Evolutionary conservation across 257 asterid genomes (phyloP).

Genomic region (Mitragyna speciosa): DNA sequence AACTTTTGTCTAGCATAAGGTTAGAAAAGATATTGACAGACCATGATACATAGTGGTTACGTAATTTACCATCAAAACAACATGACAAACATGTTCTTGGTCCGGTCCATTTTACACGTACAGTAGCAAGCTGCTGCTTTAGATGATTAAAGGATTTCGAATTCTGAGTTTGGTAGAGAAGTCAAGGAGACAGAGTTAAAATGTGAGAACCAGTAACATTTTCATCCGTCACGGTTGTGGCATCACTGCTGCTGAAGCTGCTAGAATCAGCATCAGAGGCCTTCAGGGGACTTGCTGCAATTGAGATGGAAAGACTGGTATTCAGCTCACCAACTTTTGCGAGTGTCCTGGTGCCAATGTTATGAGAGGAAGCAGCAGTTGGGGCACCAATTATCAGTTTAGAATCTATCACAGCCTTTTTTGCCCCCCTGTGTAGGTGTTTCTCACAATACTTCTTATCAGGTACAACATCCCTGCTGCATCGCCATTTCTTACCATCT

Average conservation of each 20-base stretch:
- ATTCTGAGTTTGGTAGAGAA: not conserved
- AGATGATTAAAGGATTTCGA: not conserved
- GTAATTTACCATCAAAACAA: not conserved
- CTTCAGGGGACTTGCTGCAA: constrained; percentile 31
- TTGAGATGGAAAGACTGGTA: constrained; percentile 35
- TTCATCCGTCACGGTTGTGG: constrained; percentile 55
- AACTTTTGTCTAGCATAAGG: not conserved
- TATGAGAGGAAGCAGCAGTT: constrained; percentile 1
- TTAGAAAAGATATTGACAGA: not conserved
- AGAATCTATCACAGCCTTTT: constrained; percentile 26
- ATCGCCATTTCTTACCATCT: constrained; percentile 77
- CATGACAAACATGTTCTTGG: not conserved
- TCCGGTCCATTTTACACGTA: not conserved
- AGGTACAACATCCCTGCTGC: constrained; percentile 43
- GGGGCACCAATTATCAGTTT: constrained; percentile 15
- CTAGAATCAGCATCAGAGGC: constrained; percentile 17
- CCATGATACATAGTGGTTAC: not conserved
- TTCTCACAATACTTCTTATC: constrained; percentile 53
- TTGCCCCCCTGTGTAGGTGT: constrained; percentile 71
- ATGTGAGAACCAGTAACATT: constrained; percentile 3
- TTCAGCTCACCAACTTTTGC: constrained; percentile 39
- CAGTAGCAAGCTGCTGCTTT: not conserved
- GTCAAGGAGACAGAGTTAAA: not conserved
- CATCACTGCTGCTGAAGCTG: constrained; percentile 52
- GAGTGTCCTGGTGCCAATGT: constrained; percentile 4